These are phyloP conservation scores for Beta vulgaris DNA, from an alignment of 148 eudicot genomes.

Conservation along the genomic window DNA sequence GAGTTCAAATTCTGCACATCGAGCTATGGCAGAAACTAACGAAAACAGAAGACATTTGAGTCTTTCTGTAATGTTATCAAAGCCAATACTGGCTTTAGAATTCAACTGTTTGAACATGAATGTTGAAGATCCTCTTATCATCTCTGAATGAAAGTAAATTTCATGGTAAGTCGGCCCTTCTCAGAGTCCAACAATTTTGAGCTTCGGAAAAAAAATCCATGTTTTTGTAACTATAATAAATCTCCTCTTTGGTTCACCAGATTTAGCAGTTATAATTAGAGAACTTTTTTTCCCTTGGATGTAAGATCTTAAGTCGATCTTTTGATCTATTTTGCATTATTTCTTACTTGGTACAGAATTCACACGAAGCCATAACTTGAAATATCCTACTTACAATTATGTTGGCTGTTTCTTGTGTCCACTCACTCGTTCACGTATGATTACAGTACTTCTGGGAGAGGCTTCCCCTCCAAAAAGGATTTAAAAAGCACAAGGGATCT, in stretches of 20 bases:
- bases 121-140: conserved; percentile 65
- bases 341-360: not conserved
- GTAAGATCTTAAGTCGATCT: too few relatives aligned
- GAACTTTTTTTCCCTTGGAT: too few relatives aligned
- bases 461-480: conserved; percentile 63
- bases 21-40: conserved; percentile 11
- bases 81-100: conserved; percentile 77
- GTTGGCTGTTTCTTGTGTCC: not conserved
- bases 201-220: too few relatives aligned
- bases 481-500: conserved; percentile 76
- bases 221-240: too few relatives aligned
- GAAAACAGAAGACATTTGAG: conserved; percentile 45
- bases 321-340: too few relatives aligned
- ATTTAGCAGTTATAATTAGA: too few relatives aligned
- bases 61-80: conserved; percentile 72
- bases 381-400: not conserved
- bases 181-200: not conserved
- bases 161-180: not conserved
- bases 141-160: conserved; percentile 29
- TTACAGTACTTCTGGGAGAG: conserved; percentile 58
- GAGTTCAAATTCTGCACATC: conserved; percentile 19
- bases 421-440: not conserved
- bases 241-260: too few relatives aligned
- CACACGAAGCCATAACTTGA: not conserved
- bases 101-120: conserved; percentile 68